A percentile compares a stretch with the other conserved stretches of the same genome.
These are phyloP conservation scores for Boletellus deceptivus DNA, from an alignment of 1,284 basidiomycete genomes.

Conservation along the genomic window DNA sequence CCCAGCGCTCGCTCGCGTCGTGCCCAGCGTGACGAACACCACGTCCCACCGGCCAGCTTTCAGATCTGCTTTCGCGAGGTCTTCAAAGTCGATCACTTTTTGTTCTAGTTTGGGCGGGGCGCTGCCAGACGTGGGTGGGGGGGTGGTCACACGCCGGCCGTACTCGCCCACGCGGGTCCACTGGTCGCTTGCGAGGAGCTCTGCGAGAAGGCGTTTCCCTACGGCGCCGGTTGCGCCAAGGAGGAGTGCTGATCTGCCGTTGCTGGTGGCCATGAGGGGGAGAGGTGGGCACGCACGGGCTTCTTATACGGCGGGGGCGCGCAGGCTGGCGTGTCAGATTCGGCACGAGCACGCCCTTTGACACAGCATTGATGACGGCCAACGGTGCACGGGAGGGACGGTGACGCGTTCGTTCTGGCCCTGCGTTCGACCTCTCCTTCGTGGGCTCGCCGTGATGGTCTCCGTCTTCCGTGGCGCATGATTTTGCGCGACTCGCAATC, in stretches of 20 bases:
- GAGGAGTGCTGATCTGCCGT: constrained; percentile 50
- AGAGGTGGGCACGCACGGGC: too few relatives aligned
- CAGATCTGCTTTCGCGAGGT: constrained; percentile 50
- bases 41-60: constrained; percentile 62
- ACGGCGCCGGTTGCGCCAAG: constrained; percentile 66
- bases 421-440: too few relatives aligned
- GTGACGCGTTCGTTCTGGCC: too few relatives aligned
- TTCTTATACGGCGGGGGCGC: too few relatives aligned
- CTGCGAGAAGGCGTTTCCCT: constrained; percentile 53
- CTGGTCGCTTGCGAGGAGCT: constrained; percentile 52
- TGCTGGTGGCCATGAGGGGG: constrained; percentile 4
- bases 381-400: too few relatives aligned
- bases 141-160: constrained; percentile 54
- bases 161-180: constrained; percentile 63
- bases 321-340: too few relatives aligned
- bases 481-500: too few relatives aligned
- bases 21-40: constrained; percentile 64
- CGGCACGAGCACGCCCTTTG: too few relatives aligned
- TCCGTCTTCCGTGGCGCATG: too few relatives aligned
- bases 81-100: constrained; percentile 64
- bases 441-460: too few relatives aligned
- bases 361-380: too few relatives aligned
- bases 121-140: constrained; percentile 12
- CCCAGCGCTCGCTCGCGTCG: constrained; percentile 58
- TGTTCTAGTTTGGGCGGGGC: constrained; percentile 51